phyloP scores from a whole-genome alignment of 441 rosid species.

The Erodium trifolium region DNA sequence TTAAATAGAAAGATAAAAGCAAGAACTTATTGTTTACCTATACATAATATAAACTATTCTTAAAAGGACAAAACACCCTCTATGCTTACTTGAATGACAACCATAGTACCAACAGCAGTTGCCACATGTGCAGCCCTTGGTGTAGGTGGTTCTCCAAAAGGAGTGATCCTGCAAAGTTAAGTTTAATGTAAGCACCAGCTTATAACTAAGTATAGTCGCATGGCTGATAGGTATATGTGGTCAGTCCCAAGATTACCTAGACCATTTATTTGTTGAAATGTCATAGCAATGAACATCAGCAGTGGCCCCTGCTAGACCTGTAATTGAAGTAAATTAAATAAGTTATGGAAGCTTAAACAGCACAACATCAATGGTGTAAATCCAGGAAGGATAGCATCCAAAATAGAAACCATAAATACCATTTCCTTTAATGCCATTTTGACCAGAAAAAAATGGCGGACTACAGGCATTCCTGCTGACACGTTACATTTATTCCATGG shows the following conservation, averaged over 20 bases:
- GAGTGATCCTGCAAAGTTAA: conserved; percentile 54
- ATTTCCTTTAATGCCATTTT: conserved; percentile 6
- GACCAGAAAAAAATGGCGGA: background rate
- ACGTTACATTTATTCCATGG: background rate
- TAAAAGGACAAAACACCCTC: conserved; percentile 4
- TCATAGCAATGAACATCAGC: conserved; percentile 98
- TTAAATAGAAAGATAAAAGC: conserved; percentile 21
- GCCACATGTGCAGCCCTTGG: conserved; percentile 99
- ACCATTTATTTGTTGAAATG: conserved; percentile 86
- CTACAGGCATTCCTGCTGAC: background rate
- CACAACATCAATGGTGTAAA: background rate
- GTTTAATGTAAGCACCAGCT: conserved; percentile 14
- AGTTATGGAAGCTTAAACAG: conserved; percentile 14
- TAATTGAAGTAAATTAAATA: conserved; percentile 27
- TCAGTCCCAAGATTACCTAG: conserved; percentile 46
- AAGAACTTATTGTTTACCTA: conserved; percentile 16
- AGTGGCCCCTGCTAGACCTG: conserved; percentile 97
- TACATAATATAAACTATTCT: conserved; percentile 7
- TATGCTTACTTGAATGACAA: conserved; percentile 79
- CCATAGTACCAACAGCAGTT: conserved; percentile 98
- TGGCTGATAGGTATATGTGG: background rate
- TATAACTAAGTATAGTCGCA: conserved; percentile 6
- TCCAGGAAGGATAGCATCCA: conserved; percentile 3
- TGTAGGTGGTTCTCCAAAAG: conserved; percentile 92
- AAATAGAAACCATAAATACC: background rate